These are phyloP conservation scores for Zygotorulaspora danielsina DNA, from an alignment of 805 yeast species.

Conservation along the genomic window DNA sequence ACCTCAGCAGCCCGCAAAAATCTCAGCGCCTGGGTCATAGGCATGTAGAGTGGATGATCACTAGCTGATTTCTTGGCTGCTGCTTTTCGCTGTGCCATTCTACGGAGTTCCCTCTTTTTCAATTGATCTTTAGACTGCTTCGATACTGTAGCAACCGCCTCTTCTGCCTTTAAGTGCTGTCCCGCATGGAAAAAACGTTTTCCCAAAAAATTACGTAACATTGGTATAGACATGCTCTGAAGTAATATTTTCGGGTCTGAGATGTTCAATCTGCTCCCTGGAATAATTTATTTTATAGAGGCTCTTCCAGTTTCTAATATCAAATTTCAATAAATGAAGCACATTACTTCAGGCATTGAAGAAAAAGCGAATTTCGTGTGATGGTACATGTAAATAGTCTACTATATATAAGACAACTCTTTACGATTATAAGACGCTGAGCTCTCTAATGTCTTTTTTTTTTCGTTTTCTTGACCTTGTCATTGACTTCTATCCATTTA, in stretches of 20 bases:
- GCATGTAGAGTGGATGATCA: constrained; percentile 62
- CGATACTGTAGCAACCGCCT: constrained; percentile 13
- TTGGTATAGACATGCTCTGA: constrained; percentile 1
- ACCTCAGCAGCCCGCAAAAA: constrained; percentile 86
- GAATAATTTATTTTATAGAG: no score
- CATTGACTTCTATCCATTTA: constrained; percentile 60
- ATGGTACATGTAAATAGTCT: not conserved
- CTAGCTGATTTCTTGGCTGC: constrained; percentile 43
- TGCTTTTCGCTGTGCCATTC: constrained; percentile 36
- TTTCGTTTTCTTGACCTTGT: constrained; percentile 55
- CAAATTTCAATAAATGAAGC: no score
- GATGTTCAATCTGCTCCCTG: no score
- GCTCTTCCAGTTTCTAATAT: no score
- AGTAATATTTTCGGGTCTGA: no score
- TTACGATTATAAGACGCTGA: no score
- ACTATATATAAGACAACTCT: not conserved
- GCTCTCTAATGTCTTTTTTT: constrained; percentile 28
- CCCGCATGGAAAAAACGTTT: constrained; percentile 16
- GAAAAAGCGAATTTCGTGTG: not conserved
- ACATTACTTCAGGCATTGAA: no score
- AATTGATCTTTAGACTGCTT: constrained; percentile 31
- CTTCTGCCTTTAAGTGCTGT: constrained; percentile 16
- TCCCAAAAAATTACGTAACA: constrained; percentile 3
- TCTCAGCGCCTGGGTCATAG: constrained; percentile 65
- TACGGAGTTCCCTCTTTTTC: constrained; percentile 38